Conservation (phyloP, 352 stramenopile genomes). For the Globisporangium irregulare region DNA sequence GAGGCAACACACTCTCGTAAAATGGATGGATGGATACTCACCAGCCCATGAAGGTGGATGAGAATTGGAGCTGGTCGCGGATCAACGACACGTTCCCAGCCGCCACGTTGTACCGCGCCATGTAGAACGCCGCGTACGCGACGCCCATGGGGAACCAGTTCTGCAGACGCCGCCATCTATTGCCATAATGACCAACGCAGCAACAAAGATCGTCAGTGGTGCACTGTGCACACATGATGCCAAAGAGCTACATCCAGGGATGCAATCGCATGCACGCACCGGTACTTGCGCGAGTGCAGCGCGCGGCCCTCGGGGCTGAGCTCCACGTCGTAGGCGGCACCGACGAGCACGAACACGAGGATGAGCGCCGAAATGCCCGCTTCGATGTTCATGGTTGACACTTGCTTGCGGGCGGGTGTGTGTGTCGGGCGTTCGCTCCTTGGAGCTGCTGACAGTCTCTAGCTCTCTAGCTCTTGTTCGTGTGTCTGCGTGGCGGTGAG, state of each 20-base stretch:
- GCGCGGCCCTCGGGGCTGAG: slow-evolving; percentile 47
- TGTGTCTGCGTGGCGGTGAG: background rate
- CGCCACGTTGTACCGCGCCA: slow-evolving; percentile 71
- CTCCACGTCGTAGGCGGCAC: slow-evolving; percentile 62
- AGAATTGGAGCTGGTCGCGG: slow-evolving; percentile 51
- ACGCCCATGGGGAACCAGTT: slow-evolving; percentile 81
- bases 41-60: slow-evolving; percentile 73
- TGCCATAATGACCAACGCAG: too few species aligned
- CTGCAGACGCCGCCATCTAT: slow-evolving; percentile 57
- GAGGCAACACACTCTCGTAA: background rate
- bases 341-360: slow-evolving; percentile 47
- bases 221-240: background rate
- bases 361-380: slow-evolving; percentile 54
- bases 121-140: slow-evolving; percentile 77
- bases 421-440: background rate
- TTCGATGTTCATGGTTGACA: slow-evolving; percentile 34
- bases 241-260: too few species aligned
- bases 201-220: background rate
- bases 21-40: slow-evolving; percentile 19
- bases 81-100: slow-evolving; percentile 64
- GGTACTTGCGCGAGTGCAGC: slow-evolving; percentile 55
- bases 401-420: background rate
- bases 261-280: slow-evolving; percentile 22
- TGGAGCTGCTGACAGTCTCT: background rate
- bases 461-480: too few species aligned